Percentiles rank a stretch among this genome's conserved stretches.
These are phyloP conservation scores for Schizosaccharomyces lindneri DNA, from an alignment of 805 yeast species.

Conservation along the genomic window DNA sequence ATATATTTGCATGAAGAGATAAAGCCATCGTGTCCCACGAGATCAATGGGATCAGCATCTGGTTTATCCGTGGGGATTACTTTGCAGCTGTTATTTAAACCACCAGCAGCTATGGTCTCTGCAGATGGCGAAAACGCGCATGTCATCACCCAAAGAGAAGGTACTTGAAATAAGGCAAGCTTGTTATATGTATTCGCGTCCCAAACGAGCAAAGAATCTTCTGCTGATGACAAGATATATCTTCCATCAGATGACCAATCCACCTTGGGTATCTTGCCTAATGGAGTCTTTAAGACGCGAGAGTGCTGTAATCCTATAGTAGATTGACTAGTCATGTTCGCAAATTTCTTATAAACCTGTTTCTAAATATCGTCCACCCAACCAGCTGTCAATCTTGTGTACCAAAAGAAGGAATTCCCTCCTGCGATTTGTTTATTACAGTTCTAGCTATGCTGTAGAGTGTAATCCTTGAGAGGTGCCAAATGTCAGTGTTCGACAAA, in stretches of 20 bases:
- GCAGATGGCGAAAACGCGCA: conserved; percentile 52
- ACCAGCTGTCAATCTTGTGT: no score
- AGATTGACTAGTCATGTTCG: no score
- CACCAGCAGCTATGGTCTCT: conserved; percentile 49
- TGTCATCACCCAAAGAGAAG: conserved; percentile 54
- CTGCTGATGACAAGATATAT: conserved; percentile 49
- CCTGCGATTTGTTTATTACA: no score
- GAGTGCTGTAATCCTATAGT: neutral
- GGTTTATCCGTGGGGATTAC: conserved; percentile 15
- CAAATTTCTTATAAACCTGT: no score
- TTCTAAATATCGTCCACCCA: no score
- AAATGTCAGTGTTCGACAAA: no score
- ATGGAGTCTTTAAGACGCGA: conserved; percentile 27
- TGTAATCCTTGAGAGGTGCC: no score
- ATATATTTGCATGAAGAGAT: conserved; percentile 50
- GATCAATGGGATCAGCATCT: conserved; percentile 6
- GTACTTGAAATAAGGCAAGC: conserved; percentile 41
- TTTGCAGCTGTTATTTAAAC: conserved; percentile 47
- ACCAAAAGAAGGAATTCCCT: no score
- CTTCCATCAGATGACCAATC: conserved; percentile 44
- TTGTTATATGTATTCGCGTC: conserved; percentile 51
- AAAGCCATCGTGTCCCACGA: conserved; percentile 51
- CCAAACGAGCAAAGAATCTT: conserved; percentile 69
- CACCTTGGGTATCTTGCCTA: conserved; percentile 42
- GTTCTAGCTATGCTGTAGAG: no score